Conservation (phyloP, 768 basidiomycete genomes). For the Mycena pura region DNA sequence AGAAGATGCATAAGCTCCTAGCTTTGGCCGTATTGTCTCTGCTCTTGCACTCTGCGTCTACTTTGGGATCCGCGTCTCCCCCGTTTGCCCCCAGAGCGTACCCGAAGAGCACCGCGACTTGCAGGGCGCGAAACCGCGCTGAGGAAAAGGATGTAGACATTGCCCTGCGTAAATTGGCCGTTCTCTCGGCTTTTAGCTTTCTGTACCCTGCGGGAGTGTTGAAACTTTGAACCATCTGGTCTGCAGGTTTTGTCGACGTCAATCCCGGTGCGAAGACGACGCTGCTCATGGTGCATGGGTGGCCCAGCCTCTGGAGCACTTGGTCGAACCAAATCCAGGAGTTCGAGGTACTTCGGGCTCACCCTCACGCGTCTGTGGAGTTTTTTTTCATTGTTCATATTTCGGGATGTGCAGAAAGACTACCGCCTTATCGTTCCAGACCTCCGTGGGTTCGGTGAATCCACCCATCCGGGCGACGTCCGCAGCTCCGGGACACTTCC, state of each 20-base stretch:
- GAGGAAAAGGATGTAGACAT: conserved; percentile 45
- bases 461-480: conserved; percentile 68
- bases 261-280: conserved; percentile 59
- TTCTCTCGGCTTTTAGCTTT: background rate
- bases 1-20: conserved; percentile 4
- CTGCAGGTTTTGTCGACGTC: conserved; percentile 68
- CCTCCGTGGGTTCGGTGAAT: conserved; percentile 74
- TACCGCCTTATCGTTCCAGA: conserved; percentile 70
- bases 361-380: background rate
- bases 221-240: background rate
- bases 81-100: conserved; percentile 49
- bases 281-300: conserved; percentile 77
- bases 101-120: conserved; percentile 40
- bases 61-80: background rate
- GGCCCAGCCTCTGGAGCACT: conserved; percentile 79
- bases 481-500: conserved; percentile 62
- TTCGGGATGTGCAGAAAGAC: conserved; percentile 51
- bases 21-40: background rate
- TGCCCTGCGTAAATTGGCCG: conserved; percentile 44
- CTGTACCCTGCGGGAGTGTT: too few relatives aligned
- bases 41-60: background rate
- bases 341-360: conserved; percentile 55
- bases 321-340: conserved; percentile 77
- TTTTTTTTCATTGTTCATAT: too few relatives aligned
- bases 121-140: conserved; percentile 50